phyloP scores from a whole-genome alignment of 2,329 filamentous ascomycete genomes.

The Rutstroemia sp. region DNA sequence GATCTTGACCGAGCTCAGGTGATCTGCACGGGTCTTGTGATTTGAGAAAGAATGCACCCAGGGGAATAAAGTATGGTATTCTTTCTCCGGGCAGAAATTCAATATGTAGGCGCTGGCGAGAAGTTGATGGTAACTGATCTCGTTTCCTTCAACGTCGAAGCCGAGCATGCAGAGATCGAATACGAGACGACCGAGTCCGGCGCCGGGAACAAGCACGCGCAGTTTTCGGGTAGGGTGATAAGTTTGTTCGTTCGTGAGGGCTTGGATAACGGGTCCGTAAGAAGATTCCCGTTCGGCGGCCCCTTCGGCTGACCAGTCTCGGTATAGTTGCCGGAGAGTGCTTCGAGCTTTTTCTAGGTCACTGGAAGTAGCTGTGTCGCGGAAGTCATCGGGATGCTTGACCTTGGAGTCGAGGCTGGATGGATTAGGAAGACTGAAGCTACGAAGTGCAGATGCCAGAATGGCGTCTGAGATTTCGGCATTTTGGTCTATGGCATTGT shows the following conservation, averaged over 20 bases:
- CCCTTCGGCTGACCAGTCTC: constrained; percentile 86
- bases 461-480: constrained; percentile 77
- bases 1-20: constrained; percentile 64
- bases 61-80: constrained; percentile 69
- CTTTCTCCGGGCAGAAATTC: constrained; percentile 53
- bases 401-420: neutral
- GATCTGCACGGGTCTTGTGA: constrained; percentile 63
- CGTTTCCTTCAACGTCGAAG: constrained; percentile 76
- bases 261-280: constrained; percentile 65
- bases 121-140: constrained; percentile 97
- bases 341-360: constrained; percentile 90
- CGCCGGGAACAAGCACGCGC: constrained; percentile 76
- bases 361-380: constrained; percentile 58
- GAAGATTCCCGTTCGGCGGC: constrained; percentile 65
- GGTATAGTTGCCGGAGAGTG: constrained; percentile 87
- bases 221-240: constrained; percentile 12
- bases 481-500: constrained; percentile 84
- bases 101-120: constrained; percentile 73
- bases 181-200: constrained; percentile 79
- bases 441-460: constrained; percentile 57
- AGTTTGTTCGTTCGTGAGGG: constrained; percentile 46
- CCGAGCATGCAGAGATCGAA: constrained; percentile 75
- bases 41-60: constrained; percentile 89
- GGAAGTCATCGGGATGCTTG: constrained; percentile 47
- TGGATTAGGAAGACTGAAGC: constrained; percentile 46